Evolutionary conservation across 805 yeast genomes (phyloP).

Genomic region (Yarrowia osloensis): DNA sequence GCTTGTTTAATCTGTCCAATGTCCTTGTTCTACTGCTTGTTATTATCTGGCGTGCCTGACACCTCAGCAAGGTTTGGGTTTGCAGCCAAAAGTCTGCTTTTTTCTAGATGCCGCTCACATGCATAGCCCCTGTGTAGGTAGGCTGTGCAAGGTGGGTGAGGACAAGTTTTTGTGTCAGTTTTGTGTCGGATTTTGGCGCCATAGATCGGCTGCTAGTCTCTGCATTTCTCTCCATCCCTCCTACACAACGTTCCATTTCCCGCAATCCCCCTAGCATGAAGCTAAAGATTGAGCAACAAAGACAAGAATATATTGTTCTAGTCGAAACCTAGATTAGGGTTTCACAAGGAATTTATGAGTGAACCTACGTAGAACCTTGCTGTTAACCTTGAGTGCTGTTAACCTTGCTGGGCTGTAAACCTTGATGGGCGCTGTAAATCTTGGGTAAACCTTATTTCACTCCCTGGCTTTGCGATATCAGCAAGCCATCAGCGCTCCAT

Average conservation of each 20-base stretch:
- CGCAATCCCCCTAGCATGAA: slow-evolving; percentile 11
- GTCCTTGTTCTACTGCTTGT: slow-evolving; percentile 17
- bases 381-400: neutral
- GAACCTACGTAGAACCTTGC: too few relatives aligned
- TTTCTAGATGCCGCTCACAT: slow-evolving; percentile 27
- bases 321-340: neutral
- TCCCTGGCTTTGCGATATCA: neutral
- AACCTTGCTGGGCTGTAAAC: too few relatives aligned
- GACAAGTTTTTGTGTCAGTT: neutral
- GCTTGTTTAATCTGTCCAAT: slow-evolving; percentile 30
- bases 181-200: neutral
- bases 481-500: neutral
- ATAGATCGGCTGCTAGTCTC: neutral
- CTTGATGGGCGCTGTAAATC: too few relatives aligned
- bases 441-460: too few relatives aligned
- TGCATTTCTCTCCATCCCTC: neutral
- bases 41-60: slow-evolving; percentile 28
- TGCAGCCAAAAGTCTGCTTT: slow-evolving; percentile 20
- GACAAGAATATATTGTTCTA: neutral
- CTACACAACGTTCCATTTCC: neutral
- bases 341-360: neutral
- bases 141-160: neutral
- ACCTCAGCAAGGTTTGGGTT: neutral
- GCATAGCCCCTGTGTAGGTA: neutral
- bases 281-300: slow-evolving; percentile 13